phyloP scores from a whole-genome alignment of 176 grass and related monocot species.

The Aegilops bicornis region DNA sequence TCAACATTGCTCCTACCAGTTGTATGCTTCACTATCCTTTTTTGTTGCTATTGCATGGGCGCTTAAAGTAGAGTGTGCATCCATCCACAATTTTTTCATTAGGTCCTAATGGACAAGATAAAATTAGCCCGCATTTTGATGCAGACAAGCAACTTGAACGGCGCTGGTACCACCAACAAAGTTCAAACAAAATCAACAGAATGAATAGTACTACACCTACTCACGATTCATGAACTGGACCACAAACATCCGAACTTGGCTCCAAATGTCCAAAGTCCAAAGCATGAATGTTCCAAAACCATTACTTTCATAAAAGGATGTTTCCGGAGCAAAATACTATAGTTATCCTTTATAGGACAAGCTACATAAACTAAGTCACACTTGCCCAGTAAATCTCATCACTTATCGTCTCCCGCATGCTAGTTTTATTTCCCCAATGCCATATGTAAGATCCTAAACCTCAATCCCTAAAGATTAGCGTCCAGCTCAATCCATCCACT shows the following conservation, averaged over 20 bases:
- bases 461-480: slow-evolving; percentile 52
- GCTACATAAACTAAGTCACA: background rate
- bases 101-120: background rate
- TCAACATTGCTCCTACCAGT: background rate
- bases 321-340: background rate
- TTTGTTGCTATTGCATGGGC: background rate
- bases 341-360: slow-evolving; percentile 25
- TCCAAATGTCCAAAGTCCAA: slow-evolving; percentile 36
- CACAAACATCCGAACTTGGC: slow-evolving; percentile 36
- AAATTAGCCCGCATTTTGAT: slow-evolving; percentile 9
- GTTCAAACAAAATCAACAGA: background rate
- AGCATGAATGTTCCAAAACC: slow-evolving; percentile 25
- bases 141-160: background rate
- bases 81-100: background rate
- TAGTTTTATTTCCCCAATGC: slow-evolving; percentile 37
- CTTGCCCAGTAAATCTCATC: background rate
- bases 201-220: background rate
- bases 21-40: background rate
- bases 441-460: slow-evolving; percentile 41
- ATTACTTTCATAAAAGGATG: slow-evolving; percentile 31
- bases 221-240: background rate
- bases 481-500: slow-evolving; percentile 46
- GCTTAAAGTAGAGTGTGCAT: background rate
- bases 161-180: background rate
- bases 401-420: background rate